phyloP scores from a whole-genome alignment of 2,329 filamentous ascomycete species.

The Trichoderma hamatum region DNA sequence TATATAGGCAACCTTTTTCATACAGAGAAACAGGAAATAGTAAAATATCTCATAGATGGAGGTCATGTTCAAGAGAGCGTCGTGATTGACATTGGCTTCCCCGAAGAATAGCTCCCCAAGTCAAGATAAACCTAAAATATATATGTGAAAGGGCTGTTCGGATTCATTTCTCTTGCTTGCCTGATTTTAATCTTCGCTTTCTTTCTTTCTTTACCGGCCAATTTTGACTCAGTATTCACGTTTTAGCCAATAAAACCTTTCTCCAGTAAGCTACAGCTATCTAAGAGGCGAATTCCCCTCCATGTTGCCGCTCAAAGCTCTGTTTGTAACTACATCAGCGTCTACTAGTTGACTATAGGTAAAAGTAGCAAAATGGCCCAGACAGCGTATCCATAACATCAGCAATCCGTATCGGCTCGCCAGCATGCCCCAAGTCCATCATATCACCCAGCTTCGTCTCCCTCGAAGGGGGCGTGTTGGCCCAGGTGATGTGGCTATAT shows the following conservation, averaged over 20 bases:
- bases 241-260: too few relatives aligned
- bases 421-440: neutral
- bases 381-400: neutral
- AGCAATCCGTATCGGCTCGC: neutral
- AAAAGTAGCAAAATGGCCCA: neutral
- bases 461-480: neutral
- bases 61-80: neutral
- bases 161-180: too few relatives aligned
- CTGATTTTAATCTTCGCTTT: too few relatives aligned
- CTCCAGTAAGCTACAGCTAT: too few relatives aligned
- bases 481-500: neutral
- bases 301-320: too few relatives aligned
- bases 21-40: neutral
- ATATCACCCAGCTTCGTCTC: neutral
- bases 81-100: neutral
- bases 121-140: too few relatives aligned
- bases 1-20: rapidly evolving
- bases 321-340: neutral
- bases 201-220: too few relatives aligned
- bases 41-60: neutral
- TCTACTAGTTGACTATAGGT: neutral
- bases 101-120: neutral
- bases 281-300: too few relatives aligned
- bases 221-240: too few relatives aligned
- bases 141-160: too few relatives aligned